A percentile compares a stretch with the other conserved stretches of the same genome.
These are phyloP conservation scores for Diaporthe helianthi DNA, from an alignment of 2,329 filamentous ascomycete species.

Conservation along the genomic window DNA sequence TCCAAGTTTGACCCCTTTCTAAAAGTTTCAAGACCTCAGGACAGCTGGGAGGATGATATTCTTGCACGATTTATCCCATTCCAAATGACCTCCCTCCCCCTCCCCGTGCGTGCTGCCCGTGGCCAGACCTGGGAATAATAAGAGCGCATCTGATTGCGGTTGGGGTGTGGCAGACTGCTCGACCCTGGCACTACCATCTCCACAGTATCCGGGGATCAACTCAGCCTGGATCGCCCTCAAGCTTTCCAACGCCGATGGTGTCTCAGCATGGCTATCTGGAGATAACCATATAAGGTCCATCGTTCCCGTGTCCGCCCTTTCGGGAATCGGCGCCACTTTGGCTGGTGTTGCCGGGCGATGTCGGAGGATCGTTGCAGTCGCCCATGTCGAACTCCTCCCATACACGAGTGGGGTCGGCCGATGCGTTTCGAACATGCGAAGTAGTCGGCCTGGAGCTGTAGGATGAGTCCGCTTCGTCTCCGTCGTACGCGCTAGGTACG, in stretches of 20 bases:
- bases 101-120: too few species aligned
- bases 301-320: accelerated
- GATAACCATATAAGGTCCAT: too few species aligned
- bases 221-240: background rate
- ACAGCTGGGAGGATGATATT: too few species aligned
- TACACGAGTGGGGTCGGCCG: background rate
- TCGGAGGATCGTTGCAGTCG: background rate
- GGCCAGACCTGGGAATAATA: background rate
- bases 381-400: background rate
- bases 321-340: too few species aligned
- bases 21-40: too few species aligned
- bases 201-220: background rate
- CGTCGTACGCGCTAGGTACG: background rate
- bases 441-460: background rate
- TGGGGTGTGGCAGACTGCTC: too few species aligned
- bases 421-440: background rate
- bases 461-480: background rate
- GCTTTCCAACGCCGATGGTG: background rate
- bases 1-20: too few species aligned
- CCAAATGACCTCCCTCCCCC: background rate
- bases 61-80: background rate
- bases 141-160: background rate
- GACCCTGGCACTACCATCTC: background rate
- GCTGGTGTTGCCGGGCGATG: background rate
- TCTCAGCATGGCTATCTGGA: too few species aligned